Conservation (phyloP, 495 filamentous ascomycete genomes). For the Apodospora peruviana region DNA sequence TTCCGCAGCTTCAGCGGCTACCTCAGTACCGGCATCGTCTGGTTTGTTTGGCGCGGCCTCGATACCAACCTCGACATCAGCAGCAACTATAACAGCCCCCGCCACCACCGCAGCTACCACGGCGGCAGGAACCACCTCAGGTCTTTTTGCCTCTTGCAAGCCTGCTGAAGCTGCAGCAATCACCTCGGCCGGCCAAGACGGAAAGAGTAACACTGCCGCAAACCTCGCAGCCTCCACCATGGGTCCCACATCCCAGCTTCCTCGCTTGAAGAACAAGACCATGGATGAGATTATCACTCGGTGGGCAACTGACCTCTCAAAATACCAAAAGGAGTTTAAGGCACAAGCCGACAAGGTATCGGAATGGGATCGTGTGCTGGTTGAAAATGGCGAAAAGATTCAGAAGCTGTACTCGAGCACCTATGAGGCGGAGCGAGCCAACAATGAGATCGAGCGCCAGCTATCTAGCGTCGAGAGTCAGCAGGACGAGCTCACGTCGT, state of each 20-base stretch:
- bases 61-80: conserved; percentile 2
- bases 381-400: conserved; percentile 89
- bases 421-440: conserved; percentile 85
- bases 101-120: conserved; percentile 2
- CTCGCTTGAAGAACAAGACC: conserved; percentile 92
- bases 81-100: conserved; percentile 2
- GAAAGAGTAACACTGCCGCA: conserved; percentile 24
- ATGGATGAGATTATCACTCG: conserved; percentile 99
- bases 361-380: conserved; percentile 83
- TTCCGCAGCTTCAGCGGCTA: not conserved
- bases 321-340: conserved; percentile 94
- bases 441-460: conserved; percentile 85
- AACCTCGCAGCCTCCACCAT: conserved; percentile 63
- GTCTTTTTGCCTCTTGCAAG: not conserved
- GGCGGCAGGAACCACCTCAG: not conserved
- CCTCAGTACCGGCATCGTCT: not conserved
- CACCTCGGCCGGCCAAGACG: conserved; percentile 15
- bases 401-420: conserved; percentile 81
- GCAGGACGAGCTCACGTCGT: conserved; percentile 78
- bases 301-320: conserved; percentile 90
- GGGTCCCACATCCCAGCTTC: conserved; percentile 73
- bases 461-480: conserved; percentile 80
- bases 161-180: conserved; percentile 4
- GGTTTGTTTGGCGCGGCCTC: not conserved
- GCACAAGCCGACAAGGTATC: conserved; percentile 80